Conservation (phyloP, 768 basidiomycete genomes). For the Russula dissimulans region DNA sequence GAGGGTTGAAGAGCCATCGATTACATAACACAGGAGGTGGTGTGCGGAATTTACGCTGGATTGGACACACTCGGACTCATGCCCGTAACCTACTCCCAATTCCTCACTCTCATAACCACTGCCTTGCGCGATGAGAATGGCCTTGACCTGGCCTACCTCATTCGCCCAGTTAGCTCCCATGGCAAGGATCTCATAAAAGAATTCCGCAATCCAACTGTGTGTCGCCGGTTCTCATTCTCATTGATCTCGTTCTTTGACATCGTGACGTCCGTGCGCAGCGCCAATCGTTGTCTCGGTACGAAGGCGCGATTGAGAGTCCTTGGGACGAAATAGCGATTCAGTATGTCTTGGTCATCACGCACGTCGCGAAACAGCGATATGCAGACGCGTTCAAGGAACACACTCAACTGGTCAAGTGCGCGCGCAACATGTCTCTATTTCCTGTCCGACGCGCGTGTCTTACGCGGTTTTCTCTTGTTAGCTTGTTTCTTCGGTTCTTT, state of each 20-base stretch:
- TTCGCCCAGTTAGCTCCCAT: slow-evolving; percentile 68
- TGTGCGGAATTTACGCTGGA: no score
- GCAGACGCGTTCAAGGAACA: slow-evolving; percentile 78
- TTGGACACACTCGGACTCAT: not conserved
- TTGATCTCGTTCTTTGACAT: not conserved
- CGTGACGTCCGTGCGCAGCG: slow-evolving; percentile 16
- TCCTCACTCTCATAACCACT: slow-evolving; percentile 50
- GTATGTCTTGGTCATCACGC: slow-evolving; percentile 66
- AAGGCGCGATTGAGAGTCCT: slow-evolving; percentile 57
- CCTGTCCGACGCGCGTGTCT: not conserved
- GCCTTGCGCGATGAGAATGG: slow-evolving; percentile 57
- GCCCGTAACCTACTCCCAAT: slow-evolving; percentile 45
- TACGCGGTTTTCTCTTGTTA: slow-evolving; percentile 23
- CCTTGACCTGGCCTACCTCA: slow-evolving; percentile 59
- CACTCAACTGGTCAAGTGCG: slow-evolving; percentile 65
- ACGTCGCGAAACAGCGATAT: slow-evolving; percentile 56
- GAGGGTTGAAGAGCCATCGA: slow-evolving; percentile 74
- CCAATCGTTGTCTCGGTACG: slow-evolving; percentile 35
- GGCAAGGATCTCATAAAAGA: slow-evolving; percentile 69
- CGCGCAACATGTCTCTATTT: slow-evolving; percentile 14
- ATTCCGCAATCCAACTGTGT: slow-evolving; percentile 48
- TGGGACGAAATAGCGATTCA: slow-evolving; percentile 86
- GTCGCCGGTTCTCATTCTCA: slow-evolving; percentile 10
- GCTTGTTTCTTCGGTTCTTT: slow-evolving; percentile 71
- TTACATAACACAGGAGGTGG: not conserved